Evolutionary conservation across 345 rosid species (phyloP), one percentile per base, ranked within the genome.

Genomic region (Gossypium longicalyx): DNA sequence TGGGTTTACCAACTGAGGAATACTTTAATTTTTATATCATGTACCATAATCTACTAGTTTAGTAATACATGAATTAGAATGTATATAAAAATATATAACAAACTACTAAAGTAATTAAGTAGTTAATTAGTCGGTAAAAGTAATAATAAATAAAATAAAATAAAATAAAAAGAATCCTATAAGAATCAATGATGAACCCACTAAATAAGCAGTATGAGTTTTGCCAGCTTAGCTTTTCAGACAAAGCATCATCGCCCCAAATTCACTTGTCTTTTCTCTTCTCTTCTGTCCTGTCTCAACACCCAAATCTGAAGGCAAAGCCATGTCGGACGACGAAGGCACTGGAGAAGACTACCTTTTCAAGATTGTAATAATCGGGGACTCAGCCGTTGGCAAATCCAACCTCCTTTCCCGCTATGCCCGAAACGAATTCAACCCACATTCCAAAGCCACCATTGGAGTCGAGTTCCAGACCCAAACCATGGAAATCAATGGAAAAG

Each of bases 361-460:
- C 86, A 93, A 91, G 89, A 82, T 93, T 29, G 98, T 93, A 0
- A 82, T 93, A 66, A 93, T 93, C 60, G 98, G 97, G 0, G 97
- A 93, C 80, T 93, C 98, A 2, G 98, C 98, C 3, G 98, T 93
- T 17, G 98, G 98, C 25, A 93, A 93, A 80, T 91, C 98, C 1
- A 91, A 93, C 77, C 86, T 91, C 45, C 83, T 93, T 23, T 85
- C 98, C 12, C 90, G 98, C 17, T 93, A 90, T 79, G 93, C 97
- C 0, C 86, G 91, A 3, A 91, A 93, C 80, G 95, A 93, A 87
- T 93, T 91, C 86, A 93, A 90, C 59, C 89, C 88, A 2, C 88
- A 91, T 82, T 93, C 97, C 8, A 93, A 93, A 77, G 93, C 97
- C 5, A 93, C 97, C 15, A 93, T 93, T 43, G 97, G 97, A 19